Percentiles rank a stretch among this genome's conserved stretches.
These are phyloP conservation scores for Penicillium olsonii DNA, from an alignment of 2,329 filamentous ascomycete species.

Conservation along the genomic window DNA sequence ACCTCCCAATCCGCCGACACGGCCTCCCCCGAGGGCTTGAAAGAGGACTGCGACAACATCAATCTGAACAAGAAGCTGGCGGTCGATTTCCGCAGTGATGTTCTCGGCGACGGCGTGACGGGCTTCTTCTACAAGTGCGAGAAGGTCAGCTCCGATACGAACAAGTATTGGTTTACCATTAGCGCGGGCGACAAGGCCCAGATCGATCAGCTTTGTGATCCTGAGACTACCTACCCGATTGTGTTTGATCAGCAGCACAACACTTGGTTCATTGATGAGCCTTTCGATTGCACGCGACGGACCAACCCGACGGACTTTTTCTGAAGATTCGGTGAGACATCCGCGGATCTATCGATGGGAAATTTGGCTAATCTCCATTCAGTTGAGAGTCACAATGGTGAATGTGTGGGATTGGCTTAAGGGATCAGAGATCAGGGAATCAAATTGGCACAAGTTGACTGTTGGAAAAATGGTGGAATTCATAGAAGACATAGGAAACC, in stretches of 20 bases:
- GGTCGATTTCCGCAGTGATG: constrained; percentile 24
- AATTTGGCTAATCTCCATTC: no score
- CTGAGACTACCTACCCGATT: constrained; percentile 18
- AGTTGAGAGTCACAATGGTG: no score
- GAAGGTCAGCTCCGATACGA: constrained; percentile 21
- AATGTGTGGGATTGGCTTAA: no score
- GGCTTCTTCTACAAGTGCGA: constrained; percentile 28
- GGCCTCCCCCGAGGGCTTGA: constrained; percentile 13
- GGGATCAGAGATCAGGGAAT: no score
- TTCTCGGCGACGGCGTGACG: constrained; percentile 16
- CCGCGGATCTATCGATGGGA: no score
- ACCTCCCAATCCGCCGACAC: constrained; percentile 16
- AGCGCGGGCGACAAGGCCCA: constrained; percentile 16
- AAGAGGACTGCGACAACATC: constrained; percentile 25
- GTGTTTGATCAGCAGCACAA: constrained; percentile 21
- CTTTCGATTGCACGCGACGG: constrained; percentile 22
- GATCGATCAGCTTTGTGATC: constrained; percentile 20
- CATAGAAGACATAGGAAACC: not conserved
- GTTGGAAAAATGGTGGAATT: not conserved
- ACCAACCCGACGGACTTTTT: constrained; percentile 10
- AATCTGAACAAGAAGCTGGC: constrained; percentile 25
- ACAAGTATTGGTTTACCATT: constrained; percentile 26
- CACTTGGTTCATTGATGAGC: constrained; percentile 27
- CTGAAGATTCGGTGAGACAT: not conserved
- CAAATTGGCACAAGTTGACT: no score